Percentiles rank a stretch among this genome's conserved stretches.
Evolutionary conservation across 2,329 filamentous ascomycete species (phyloP).

Genomic region (Purpureocillium lavendulum): DNA sequence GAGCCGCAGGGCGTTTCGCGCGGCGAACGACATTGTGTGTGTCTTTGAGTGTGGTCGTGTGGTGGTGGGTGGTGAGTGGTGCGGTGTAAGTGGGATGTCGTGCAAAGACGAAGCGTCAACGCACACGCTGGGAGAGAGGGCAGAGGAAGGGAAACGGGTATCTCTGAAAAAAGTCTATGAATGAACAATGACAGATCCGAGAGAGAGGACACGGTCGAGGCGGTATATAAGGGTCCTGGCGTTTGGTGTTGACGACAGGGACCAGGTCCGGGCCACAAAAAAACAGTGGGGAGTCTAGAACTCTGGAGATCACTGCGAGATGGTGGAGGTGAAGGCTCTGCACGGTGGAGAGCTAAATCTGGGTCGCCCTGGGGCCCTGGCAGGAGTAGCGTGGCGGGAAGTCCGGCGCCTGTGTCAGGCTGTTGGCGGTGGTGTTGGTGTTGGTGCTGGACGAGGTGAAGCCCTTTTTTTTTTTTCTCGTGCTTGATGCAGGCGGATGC

Average conservation of each 20-base stretch:
- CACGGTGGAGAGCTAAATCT: conserved; percentile 1
- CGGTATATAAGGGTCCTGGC: not conserved
- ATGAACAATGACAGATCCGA: not conserved
- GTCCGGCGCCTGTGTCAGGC: not conserved
- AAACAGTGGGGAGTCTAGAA: not conserved
- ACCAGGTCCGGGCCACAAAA: too few relatives aligned
- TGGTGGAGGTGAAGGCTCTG: conserved; percentile 3
- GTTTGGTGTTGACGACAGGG: too few relatives aligned
- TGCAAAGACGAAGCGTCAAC: not conserved
- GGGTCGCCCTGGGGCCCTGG: not conserved
- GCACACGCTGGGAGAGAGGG: not conserved
- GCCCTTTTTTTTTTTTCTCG: not conserved
- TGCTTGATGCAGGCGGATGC: too few relatives aligned
- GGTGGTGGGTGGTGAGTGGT: not conserved
- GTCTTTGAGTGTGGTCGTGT: not conserved
- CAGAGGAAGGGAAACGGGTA: not conserved
- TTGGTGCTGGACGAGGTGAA: not conserved
- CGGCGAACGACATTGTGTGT: conserved; percentile 24
- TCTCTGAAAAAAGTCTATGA: not conserved
- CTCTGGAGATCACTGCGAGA: not conserved
- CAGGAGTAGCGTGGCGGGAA: conserved; percentile 2
- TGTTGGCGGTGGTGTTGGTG: not conserved
- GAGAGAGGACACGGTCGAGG: not conserved
- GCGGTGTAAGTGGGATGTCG: not conserved
- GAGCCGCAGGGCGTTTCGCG: conserved; percentile 25